Percentiles rank a stretch among this genome's conserved stretches.
Conservation (phyloP, 208 protist genomes). For the Naegleria gruberi region DNA sequence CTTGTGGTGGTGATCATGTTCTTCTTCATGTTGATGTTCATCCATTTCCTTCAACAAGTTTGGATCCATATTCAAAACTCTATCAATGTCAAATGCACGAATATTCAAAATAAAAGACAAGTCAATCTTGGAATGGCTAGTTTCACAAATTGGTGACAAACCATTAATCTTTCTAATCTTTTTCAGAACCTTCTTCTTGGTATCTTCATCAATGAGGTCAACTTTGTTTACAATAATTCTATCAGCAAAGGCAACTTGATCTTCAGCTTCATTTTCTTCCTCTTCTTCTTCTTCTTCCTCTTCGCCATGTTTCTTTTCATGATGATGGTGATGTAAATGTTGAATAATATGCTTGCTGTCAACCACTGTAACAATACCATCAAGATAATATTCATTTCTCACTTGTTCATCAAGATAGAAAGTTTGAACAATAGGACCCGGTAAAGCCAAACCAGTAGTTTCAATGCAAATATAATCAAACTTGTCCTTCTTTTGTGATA, state of each 20-base stretch:
- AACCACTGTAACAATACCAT: conserved; percentile 72
- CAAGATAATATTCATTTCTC: conserved; percentile 63
- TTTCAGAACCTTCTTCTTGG: neutral
- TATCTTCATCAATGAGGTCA: conserved; percentile 51
- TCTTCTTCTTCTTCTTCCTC: conserved; percentile 43
- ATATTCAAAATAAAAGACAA: neutral
- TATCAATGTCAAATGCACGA: neutral
- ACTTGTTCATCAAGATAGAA: conserved; percentile 85
- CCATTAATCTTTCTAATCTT: neutral
- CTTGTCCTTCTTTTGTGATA: conserved; percentile 51
- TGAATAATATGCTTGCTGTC: conserved; percentile 68
- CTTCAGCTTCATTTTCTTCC: conserved; percentile 54
- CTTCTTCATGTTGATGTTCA: neutral
- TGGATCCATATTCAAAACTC: neutral
- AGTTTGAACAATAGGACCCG: conserved; percentile 73
- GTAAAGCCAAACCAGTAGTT: conserved; percentile 78
- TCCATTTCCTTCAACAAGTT: neutral
- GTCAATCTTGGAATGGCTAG: neutral
- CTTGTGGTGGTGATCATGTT: neutral
- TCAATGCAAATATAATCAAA: conserved; percentile 80
- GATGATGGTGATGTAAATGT: conserved; percentile 48
- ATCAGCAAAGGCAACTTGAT: conserved; percentile 83
- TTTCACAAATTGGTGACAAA: neutral
- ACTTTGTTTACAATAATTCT: conserved; percentile 87
- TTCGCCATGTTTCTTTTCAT: neutral